Conservation (phyloP, 2,329 filamentous ascomycete genomes). For the Nothopassalora personata region DNA sequence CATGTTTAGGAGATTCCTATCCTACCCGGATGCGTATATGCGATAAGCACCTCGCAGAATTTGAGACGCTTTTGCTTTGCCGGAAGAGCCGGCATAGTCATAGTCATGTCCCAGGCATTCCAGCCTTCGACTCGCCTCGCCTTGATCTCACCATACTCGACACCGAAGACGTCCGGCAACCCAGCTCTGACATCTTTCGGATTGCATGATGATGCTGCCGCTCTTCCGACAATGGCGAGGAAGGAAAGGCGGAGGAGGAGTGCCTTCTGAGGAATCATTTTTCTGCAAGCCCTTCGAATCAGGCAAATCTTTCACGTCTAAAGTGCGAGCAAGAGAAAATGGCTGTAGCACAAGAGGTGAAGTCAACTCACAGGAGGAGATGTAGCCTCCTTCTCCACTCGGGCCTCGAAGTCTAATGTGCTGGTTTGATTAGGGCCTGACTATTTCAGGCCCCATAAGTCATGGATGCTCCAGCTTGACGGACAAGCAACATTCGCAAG, state of each 20-base stretch:
- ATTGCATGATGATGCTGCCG: background rate
- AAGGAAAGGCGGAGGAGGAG: background rate
- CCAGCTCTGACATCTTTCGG: background rate
- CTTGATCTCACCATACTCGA: background rate
- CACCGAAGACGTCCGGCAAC: background rate
- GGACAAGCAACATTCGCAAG: background rate
- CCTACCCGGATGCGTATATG: conserved; percentile 34
- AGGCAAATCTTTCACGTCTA: too few relatives aligned
- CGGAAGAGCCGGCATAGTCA: conserved; percentile 4
- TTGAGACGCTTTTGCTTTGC: conserved; percentile 5
- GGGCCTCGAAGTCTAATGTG: background rate
- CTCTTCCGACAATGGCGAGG: background rate
- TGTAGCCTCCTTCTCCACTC: background rate
- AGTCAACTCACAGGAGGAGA: background rate
- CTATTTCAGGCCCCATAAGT: background rate
- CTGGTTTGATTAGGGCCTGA: background rate
- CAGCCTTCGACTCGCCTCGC: background rate
- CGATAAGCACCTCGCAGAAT: conserved; percentile 35
- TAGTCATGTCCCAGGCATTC: background rate
- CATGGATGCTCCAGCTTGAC: background rate
- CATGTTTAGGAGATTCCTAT: conserved; percentile 18
- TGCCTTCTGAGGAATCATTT: background rate
- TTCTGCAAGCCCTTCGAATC: background rate
- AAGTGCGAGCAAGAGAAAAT: background rate
- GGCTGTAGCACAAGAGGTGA: background rate